Evolutionary conservation across 139 green algal genomes (phyloP).

Genomic region (Monoraphidium neglectum): DNA sequence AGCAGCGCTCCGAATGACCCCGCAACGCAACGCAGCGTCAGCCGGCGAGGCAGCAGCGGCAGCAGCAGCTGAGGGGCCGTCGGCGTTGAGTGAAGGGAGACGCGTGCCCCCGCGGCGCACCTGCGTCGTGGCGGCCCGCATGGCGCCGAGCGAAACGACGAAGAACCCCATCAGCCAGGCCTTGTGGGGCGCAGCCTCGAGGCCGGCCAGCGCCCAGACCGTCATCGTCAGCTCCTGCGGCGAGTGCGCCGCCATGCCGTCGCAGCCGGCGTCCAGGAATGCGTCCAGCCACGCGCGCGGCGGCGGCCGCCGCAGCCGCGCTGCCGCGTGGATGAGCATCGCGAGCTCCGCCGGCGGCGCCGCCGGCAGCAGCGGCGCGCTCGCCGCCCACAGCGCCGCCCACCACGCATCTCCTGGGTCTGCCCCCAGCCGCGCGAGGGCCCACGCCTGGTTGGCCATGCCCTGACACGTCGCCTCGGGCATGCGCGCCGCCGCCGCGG

Average conservation of each 20-base stretch:
- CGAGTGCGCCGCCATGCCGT: background rate
- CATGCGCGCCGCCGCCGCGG: too few species aligned
- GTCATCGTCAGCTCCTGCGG: conserved; percentile 23
- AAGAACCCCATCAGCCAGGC: conserved; percentile 34
- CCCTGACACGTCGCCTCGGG: background rate
- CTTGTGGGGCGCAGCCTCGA: conserved; percentile 11
- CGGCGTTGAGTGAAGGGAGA: background rate
- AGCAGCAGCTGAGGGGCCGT: background rate
- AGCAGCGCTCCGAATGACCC: background rate
- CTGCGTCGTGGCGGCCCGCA: conserved; percentile 3
- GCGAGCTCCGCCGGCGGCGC: conserved; percentile 5
- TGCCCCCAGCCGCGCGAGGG: background rate
- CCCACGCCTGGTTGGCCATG: conserved; percentile 14
- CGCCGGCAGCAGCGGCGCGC: background rate
- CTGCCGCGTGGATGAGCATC: background rate
- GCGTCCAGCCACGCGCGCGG: background rate
- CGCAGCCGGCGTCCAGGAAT: conserved; percentile 14
- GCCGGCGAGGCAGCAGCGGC: background rate
- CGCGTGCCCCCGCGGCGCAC: background rate
- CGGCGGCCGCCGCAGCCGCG: background rate
- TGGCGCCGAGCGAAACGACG: conserved; percentile 5
- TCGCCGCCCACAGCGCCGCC: background rate
- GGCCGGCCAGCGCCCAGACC: conserved; percentile 19
- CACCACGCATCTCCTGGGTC: conserved; percentile 1
- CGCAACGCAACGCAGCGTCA: background rate